phyloP scores from a whole-genome alignment of 345 rosid genomes.

The Eucalyptus tenuipes region DNA sequence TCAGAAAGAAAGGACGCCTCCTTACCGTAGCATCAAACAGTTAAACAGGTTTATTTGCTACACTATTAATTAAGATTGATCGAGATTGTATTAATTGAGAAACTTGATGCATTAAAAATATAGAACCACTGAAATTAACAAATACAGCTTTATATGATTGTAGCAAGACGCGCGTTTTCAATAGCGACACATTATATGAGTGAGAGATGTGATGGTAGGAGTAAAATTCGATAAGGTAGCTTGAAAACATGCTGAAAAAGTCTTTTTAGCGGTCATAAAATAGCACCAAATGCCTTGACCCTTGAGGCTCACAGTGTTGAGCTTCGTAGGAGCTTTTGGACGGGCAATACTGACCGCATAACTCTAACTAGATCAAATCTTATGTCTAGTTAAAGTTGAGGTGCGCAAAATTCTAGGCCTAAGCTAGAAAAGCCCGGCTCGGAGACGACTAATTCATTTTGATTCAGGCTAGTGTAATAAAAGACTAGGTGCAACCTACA shows the following conservation, averaged over 20 bases:
- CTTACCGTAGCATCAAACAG: neutral
- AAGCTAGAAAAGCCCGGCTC: neutral
- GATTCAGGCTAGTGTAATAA: neutral
- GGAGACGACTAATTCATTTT: neutral
- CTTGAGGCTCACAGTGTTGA: neutral
- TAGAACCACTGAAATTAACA: neutral
- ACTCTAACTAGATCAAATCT: neutral
- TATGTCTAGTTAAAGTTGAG: neutral
- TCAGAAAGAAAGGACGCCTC: neutral
- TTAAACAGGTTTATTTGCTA: neutral
- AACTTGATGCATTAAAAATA: neutral
- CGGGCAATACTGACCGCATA: neutral
- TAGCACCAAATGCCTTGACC: neutral
- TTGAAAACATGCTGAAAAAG: neutral
- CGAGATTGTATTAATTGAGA: neutral
- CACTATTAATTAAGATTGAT: neutral
- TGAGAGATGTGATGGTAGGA: neutral
- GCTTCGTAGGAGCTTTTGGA: neutral
- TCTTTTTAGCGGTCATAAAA: neutral
- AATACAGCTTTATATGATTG: neutral
- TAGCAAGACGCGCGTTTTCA: neutral
- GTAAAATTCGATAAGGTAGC: neutral
- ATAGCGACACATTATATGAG: neutral
- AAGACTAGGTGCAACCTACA: neutral
- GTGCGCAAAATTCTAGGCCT: neutral